These are phyloP conservation scores for Mycosphaerella sp. DNA, from an alignment of 2,329 filamentous ascomycete genomes.

Conservation along the genomic window DNA sequence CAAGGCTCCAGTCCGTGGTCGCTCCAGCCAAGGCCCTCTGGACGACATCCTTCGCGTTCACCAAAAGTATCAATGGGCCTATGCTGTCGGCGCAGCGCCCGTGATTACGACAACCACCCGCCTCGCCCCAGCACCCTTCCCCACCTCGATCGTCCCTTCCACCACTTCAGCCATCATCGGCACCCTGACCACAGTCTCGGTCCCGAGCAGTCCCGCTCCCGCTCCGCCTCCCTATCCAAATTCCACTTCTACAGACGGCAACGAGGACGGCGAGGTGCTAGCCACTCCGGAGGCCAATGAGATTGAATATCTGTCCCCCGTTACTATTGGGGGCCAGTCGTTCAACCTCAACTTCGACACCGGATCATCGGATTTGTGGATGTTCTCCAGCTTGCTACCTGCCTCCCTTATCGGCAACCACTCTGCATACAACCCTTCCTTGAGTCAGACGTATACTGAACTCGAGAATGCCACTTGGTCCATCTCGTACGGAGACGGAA, in stretches of 20 bases:
- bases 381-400: conserved; percentile 58
- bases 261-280: conserved; percentile 44
- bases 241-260: conserved; percentile 12
- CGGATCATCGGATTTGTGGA: conserved; percentile 70
- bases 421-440: conserved; percentile 48
- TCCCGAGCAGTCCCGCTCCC: background rate
- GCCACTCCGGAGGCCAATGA: conserved; percentile 61
- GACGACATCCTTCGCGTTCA: conserved; percentile 60
- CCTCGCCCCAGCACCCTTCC: too few species aligned
- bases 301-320: conserved; percentile 62
- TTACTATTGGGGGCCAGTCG: conserved; percentile 62
- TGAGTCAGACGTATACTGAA: conserved; percentile 47
- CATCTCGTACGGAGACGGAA: conserved; percentile 64
- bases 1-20: conserved; percentile 40
- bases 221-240: conserved; percentile 7
- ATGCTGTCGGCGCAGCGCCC: conserved; percentile 10
- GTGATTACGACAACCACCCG: background rate
- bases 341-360: conserved; percentile 67
- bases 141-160: background rate
- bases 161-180: background rate
- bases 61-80: conserved; percentile 53
- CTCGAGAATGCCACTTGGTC: conserved; percentile 51
- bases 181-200: conserved; percentile 3
- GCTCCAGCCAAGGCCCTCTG: conserved; percentile 51
- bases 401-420: conserved; percentile 45